Base-by-base conservation (phyloP, 2,329 filamentous ascomycete genomes). In the Talaromyces sp. region DNA sequence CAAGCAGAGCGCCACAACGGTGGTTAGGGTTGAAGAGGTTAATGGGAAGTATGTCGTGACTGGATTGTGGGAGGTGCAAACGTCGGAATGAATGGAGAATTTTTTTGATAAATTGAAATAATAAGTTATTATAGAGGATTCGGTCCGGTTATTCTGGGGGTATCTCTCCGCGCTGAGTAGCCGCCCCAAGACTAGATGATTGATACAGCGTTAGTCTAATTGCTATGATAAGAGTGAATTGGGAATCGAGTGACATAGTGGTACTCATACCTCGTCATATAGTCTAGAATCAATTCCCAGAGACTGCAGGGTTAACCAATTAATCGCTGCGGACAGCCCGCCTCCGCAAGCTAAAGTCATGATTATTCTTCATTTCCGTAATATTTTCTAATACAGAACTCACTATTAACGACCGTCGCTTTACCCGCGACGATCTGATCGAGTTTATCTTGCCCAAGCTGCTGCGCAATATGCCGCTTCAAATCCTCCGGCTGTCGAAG, bases 1-100 rank as follows among this genome's bases (percentile, higher is more conserved):
- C 54, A 57, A 57, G 19, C 54, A 57, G n/a, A 57, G 54, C 19
- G 54, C 54, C n/a, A 57, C 54, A 9, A 57, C 54, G n/a, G 14
- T 57, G 3, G 54, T 57, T n/a, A 57, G n/a, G 35, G 54, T 57
- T 57, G 54, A 57, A 39, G 54, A 57, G 4, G 7, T 31, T 31
- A 1, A 31, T 31, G 27, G 27, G 27, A 31, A 31, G 27, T 7
- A 31, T 31, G 27, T 31, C 3, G 54, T 57, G 6, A 57, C 54
- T 14, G 54, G 54, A 7, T 35, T 57, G 27, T 57, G 54, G 54
- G 54, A 57, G 54, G 54, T 35, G 11, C 54, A 57, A 24, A 57
- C 33, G 9, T 22, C 54, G 10, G 54, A 31, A 6, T 31, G 27
- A 31, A 31, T 31, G 27, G 27, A 6, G 27, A 8, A 6, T 31